Base-by-base conservation (phyloP, 176 grass and related monocot species). In the Zoysia pacifica region DNA sequence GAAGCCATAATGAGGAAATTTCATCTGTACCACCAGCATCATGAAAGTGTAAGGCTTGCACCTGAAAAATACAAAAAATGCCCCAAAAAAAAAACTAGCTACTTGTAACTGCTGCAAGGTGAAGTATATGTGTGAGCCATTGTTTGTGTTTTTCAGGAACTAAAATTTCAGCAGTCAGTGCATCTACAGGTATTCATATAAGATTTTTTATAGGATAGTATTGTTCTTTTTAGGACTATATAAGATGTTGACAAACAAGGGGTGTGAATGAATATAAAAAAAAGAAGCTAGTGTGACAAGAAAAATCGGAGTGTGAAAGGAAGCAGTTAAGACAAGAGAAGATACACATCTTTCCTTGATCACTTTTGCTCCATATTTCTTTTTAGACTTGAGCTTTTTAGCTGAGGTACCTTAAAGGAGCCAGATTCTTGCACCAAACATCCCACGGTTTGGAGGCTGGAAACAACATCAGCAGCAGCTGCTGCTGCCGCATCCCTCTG, bases 371-470 rank as follows among this genome's bases (percentile, higher is more conserved):
- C 54, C 52, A 54, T 69, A 9, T 84, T 68, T 63, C 48, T 41
- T 65, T 52, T 52, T 61, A 43, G 36, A 48, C 56, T 72, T 60
- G 72, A 8, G 45, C 66, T 82, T 55, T 83, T 55, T 28, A 51
- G 60, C 36, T 40, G 35, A 69, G 89, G 82, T 94, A 99, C 96
- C 96, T 99, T 85, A 78, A 91, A 93, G 76, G 84, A 67, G 48
- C 76, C 86, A 90, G 86, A 93, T 99, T 86, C 82, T 91, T 93
- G 88, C 62, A 86, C 63, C 90, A 77, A 75, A 80, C 63, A 81
- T 46, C 68, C 90, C 79, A 88, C 82, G 84, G 85, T 11, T 73
- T 84, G 89, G 76, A 89, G 76, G 78, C 56, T 89, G 75, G 88
- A 85, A 83, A 86, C 70, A 81, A 67, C 55, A 81, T 64, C 41